Conservation (phyloP, 345 rosid species). For the Nephelium lappaceum region DNA sequence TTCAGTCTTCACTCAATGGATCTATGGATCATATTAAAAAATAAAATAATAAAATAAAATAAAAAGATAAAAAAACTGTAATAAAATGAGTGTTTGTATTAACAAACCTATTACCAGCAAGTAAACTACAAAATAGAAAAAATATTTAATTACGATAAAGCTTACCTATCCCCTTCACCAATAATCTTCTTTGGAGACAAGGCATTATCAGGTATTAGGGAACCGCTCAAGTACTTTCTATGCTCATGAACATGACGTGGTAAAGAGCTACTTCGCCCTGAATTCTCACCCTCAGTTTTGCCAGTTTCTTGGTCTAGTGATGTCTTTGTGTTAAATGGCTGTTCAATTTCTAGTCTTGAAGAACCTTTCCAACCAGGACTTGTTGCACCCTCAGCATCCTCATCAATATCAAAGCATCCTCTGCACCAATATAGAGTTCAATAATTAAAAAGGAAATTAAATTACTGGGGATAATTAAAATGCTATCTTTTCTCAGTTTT, state of each 20-base stretch:
- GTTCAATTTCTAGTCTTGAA: conserved; percentile 47
- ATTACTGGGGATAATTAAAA: neutral
- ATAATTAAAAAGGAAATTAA: neutral
- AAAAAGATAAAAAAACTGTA: neutral
- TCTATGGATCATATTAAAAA: neutral
- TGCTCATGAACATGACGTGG: conserved; percentile 53
- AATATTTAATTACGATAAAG: conserved; percentile 12
- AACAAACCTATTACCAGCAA: neutral
- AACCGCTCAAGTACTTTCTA: conserved; percentile 60
- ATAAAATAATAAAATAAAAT: too few species aligned
- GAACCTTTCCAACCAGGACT: conserved; percentile 61
- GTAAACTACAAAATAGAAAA: neutral
- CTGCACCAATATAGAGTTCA: conserved; percentile 49
- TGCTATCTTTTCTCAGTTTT: neutral
- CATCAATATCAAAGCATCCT: conserved; percentile 81
- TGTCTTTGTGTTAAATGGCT: conserved; percentile 40
- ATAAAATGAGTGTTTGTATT: neutral
- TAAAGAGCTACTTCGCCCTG: conserved; percentile 47
- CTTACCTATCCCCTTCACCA: conserved; percentile 72
- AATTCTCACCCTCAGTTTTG: conserved; percentile 53
- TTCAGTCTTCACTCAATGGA: neutral
- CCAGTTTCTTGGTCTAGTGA: conserved; percentile 42
- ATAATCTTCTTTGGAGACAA: conserved; percentile 53
- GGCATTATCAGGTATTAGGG: conserved; percentile 51
- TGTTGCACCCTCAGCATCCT: conserved; percentile 60